These are phyloP conservation scores for Rhododendron molle DNA, from an alignment of 148 eudicot genomes.

Conservation along the genomic window DNA sequence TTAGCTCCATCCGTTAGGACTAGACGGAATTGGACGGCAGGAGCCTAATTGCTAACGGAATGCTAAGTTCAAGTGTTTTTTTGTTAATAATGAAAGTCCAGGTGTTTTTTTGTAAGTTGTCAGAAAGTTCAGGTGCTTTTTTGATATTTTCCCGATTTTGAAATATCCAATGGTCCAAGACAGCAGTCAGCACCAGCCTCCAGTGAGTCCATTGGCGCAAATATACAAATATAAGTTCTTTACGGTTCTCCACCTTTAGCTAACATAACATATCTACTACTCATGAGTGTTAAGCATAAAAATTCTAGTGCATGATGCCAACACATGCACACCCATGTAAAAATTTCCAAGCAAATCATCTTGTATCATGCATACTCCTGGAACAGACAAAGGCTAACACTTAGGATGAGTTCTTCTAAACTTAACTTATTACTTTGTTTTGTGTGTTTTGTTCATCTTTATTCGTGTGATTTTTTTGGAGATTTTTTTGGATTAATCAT, in stretches of 20 bases:
- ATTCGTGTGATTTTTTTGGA: too few species aligned
- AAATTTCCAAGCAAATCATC: not conserved
- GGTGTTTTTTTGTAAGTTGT: too few species aligned
- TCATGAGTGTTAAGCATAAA: not conserved
- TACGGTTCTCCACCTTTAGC: not conserved
- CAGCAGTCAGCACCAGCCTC: not conserved
- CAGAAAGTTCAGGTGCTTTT: too few species aligned
- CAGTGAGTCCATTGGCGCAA: not conserved
- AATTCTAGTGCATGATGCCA: conserved; percentile 1
- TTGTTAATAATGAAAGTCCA: too few species aligned
- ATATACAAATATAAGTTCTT: not conserved
- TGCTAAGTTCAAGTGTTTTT: too few species aligned
- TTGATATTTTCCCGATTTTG: too few species aligned
- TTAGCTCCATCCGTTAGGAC: too few species aligned
- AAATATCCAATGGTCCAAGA: not conserved
- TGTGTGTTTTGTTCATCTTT: too few species aligned
- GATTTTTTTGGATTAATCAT: too few species aligned
- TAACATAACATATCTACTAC: not conserved
- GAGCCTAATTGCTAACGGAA: too few species aligned
- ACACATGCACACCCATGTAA: not conserved
- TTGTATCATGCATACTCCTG: not conserved
- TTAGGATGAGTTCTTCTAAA: not conserved
- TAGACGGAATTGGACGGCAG: too few species aligned
- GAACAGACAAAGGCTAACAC: conserved; percentile 9
- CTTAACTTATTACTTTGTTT: too few species aligned